These are phyloP conservation scores for Hymenoscyphus repandus DNA, from an alignment of 2,329 filamentous ascomycete species.

Conservation along the genomic window DNA sequence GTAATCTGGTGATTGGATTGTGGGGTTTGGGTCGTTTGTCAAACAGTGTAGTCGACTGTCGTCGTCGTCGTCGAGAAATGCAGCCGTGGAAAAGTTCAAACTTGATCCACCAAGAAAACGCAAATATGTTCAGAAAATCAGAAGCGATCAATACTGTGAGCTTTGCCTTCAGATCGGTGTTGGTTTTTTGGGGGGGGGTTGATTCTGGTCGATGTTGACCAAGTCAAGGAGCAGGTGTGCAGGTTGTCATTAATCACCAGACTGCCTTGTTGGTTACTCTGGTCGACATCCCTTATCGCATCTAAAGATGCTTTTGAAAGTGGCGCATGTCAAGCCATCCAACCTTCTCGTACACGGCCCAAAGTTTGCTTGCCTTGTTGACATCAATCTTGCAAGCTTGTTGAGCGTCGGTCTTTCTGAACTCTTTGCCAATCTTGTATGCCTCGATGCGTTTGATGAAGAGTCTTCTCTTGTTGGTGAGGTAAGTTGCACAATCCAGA, in stretches of 20 bases:
- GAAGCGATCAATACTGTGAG: not conserved
- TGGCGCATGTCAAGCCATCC: constrained; percentile 58
- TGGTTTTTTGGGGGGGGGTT: no score
- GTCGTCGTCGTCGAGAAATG: no score
- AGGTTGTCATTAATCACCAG: no score
- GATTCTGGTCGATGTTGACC: no score
- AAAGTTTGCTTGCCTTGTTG: constrained; percentile 92
- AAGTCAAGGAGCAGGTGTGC: no score
- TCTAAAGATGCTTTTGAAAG: not conserved
- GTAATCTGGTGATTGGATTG: not conserved
- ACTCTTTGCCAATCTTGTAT: constrained; percentile 67
- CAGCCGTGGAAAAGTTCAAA: no score
- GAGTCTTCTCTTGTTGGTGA: constrained; percentile 89
- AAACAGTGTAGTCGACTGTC: not conserved
- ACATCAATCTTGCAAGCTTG: constrained; percentile 98
- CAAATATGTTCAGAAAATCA: no score
- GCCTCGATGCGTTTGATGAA: constrained; percentile 72
- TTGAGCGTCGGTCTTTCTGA: constrained; percentile 92
- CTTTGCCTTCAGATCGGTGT: not conserved
- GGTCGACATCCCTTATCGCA: not conserved
- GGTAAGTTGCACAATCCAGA: constrained; percentile 80
- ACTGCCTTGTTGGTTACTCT: no score
- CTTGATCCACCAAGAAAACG: no score
- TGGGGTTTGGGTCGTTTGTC: not conserved
- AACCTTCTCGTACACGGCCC: constrained; percentile 81